phyloP scores from a whole-genome alignment of 768 basidiomycete species.

The Epithele typhae region DNA sequence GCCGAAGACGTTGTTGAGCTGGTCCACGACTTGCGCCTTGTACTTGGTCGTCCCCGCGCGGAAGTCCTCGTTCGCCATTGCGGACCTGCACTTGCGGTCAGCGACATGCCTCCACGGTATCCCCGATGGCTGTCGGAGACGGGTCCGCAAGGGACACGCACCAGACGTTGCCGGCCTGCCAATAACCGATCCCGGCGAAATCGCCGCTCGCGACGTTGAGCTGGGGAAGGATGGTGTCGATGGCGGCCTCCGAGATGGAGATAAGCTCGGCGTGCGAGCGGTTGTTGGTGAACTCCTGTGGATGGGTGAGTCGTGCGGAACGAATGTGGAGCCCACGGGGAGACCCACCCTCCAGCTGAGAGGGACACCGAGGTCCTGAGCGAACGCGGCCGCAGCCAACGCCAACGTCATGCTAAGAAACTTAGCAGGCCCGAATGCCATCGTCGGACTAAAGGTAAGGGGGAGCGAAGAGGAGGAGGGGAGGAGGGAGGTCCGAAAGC shows the following conservation, averaged over 20 bases:
- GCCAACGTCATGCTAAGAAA: no score
- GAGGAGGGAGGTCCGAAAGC: no score
- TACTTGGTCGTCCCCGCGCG: conserved; percentile 35
- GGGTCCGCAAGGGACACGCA: conserved; percentile 17
- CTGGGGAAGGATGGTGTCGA: conserved; percentile 37
- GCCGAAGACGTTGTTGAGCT: conserved; percentile 38
- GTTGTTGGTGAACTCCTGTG: conserved; percentile 39
- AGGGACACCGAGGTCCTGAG: conserved; percentile 40
- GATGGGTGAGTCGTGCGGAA: neutral
- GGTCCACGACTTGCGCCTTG: conserved; percentile 33
- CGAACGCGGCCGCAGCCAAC: conserved; percentile 34
- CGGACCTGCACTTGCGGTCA: conserved; percentile 23
- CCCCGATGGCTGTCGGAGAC: no score
- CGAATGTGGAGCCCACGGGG: neutral
- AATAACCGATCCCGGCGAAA: conserved; percentile 49
- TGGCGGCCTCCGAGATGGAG: conserved; percentile 38
- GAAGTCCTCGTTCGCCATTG: conserved; percentile 45
- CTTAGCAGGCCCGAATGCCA: no score
- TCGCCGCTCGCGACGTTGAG: conserved; percentile 34
- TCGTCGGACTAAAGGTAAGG: no score
- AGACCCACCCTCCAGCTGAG: conserved; percentile 39
- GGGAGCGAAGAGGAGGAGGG: no score
- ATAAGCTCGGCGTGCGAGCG: conserved; percentile 36
- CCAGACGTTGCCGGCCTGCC: conserved; percentile 47
- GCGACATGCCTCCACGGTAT: no score